Conservation (phyloP, 352 stramenopile genomes). For the Pythium coloratum region DNA sequence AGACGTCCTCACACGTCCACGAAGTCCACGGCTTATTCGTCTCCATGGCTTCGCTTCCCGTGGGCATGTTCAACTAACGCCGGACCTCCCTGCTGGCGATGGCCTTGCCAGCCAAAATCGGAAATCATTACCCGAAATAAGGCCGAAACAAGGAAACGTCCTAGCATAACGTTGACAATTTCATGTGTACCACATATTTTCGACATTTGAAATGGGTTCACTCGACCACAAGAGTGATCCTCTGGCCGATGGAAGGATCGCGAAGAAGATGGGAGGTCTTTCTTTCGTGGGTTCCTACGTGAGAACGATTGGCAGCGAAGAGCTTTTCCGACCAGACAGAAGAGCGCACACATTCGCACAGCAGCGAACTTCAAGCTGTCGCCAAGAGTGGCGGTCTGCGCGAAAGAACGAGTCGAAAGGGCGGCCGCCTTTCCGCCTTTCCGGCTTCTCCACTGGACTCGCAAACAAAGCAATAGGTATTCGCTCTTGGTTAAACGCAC, state of each 20-base stretch:
- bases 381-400: not conserved
- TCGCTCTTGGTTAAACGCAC: no score
- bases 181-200: conserved; percentile 1
- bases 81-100: not conserved
- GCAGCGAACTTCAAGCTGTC: not conserved
- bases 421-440: no score
- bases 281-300: no score
- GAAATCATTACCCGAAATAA: conserved; percentile 3
- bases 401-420: not conserved
- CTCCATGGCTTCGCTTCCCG: conserved; percentile 9
- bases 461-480: no score
- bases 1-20: conserved; percentile 29
- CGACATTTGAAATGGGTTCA: conserved; percentile 13
- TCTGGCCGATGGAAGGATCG: conserved; percentile 3
- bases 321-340: no score
- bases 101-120: conserved; percentile 10
- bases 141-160: not conserved
- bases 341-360: not conserved
- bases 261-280: not conserved
- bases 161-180: not conserved
- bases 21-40: conserved; percentile 9
- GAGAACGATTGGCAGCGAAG: no score
- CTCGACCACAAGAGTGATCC: conserved; percentile 20
- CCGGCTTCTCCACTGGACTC: no score
- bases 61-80: conserved; percentile 26